These are phyloP conservation scores for Podila clonocystis DNA, from an alignment of 192 early-diverging fungal species.

Conservation along the genomic window DNA sequence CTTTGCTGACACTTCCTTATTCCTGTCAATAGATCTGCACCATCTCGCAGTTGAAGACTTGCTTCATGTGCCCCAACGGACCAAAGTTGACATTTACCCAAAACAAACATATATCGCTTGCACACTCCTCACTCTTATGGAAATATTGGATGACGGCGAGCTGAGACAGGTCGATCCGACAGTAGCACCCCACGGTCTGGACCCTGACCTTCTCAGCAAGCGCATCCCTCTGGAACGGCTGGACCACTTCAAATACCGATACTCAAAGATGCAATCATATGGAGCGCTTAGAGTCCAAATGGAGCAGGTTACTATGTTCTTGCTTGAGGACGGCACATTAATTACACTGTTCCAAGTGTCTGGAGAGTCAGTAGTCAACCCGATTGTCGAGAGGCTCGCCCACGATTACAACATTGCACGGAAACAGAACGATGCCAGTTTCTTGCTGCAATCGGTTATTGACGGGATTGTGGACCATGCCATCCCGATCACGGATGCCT, in stretches of 20 bases:
- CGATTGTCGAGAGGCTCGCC: constrained; percentile 45
- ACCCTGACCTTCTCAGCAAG: constrained; percentile 25
- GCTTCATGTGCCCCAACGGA: constrained; percentile 42
- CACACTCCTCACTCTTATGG: constrained; percentile 37
- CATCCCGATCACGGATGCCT: constrained; percentile 55
- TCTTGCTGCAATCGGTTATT: constrained; percentile 56
- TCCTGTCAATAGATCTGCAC: constrained; percentile 25
- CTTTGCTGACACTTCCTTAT: neutral
- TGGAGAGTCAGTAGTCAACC: constrained; percentile 44
- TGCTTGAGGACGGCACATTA: constrained; percentile 44
- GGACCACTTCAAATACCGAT: constrained; percentile 33
- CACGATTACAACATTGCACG: constrained; percentile 40
- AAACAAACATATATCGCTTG: constrained; percentile 39
- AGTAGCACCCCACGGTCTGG: constrained; percentile 4
- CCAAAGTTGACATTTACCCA: constrained; percentile 48
- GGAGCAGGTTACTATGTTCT: constrained; percentile 54
- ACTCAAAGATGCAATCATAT: neutral
- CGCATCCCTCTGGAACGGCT: constrained; percentile 29
- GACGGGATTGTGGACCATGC: constrained; percentile 60
- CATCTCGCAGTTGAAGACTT: constrained; percentile 46
- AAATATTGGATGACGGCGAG: constrained; percentile 17
- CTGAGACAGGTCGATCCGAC: constrained; percentile 21
- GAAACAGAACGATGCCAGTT: constrained; percentile 49
- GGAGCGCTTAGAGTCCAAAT: constrained; percentile 24
- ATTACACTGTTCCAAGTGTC: constrained; percentile 55